Conservation (phyloP, 2,329 filamentous ascomycete species). For the Colletotrichum abscissum region DNA sequence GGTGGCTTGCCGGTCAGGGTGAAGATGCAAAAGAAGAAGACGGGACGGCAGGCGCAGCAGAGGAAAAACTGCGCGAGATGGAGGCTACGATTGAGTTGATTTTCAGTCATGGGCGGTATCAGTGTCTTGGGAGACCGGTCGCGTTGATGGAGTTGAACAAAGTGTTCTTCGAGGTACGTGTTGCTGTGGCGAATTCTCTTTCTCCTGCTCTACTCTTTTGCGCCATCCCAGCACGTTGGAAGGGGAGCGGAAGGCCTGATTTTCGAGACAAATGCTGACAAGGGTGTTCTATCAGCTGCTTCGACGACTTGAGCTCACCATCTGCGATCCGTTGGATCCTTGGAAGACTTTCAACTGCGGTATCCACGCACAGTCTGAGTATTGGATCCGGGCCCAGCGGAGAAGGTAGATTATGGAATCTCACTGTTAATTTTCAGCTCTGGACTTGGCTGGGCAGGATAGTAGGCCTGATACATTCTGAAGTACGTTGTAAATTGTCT, state of each 20-base stretch:
- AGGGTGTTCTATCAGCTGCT: constrained; percentile 38
- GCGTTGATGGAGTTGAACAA: constrained; percentile 53
- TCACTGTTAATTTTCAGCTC: neutral
- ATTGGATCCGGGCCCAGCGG: constrained; percentile 38
- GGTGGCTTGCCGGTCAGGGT: constrained; percentile 44
- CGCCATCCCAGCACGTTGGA: too few relatives aligned
- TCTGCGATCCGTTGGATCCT: constrained; percentile 45
- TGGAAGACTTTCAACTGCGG: constrained; percentile 46
- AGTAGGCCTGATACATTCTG: neutral
- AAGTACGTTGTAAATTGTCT: neutral
- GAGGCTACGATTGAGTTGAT: constrained; percentile 49
- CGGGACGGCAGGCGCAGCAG: neutral
- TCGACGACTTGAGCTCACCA: constrained; percentile 44
- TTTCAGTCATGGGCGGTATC: constrained; percentile 51
- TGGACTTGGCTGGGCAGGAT: neutral
- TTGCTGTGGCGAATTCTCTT: neutral
- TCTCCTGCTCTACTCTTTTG: neutral
- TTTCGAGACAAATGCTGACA: neutral
- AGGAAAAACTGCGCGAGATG: constrained; percentile 46
- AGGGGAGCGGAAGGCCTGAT: too few relatives aligned
- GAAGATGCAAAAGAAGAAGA: too few relatives aligned
- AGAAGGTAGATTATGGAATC: neutral
- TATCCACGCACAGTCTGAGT: constrained; percentile 45
- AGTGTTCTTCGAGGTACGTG: constrained; percentile 52
- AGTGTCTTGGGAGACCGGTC: constrained; percentile 50